These are phyloP conservation scores for Fusarium tricinctum DNA, from an alignment of 2,329 filamentous ascomycete species.

Conservation along the genomic window DNA sequence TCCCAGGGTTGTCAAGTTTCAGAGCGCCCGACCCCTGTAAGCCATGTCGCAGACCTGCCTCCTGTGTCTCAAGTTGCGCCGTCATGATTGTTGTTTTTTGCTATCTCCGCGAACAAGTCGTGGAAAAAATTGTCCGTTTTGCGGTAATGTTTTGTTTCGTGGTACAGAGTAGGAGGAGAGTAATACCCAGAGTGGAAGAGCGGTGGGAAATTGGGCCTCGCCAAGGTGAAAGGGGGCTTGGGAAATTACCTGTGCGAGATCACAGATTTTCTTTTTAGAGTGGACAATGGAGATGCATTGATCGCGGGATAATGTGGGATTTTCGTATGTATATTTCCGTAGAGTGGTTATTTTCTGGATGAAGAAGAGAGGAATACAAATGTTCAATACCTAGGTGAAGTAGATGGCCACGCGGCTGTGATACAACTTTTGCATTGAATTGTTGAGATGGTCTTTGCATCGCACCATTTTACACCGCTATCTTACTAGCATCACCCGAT, in stretches of 20 bases:
- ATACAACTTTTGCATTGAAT: conserved; percentile 8
- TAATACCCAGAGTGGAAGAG: background rate
- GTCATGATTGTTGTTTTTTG: conserved; percentile 22
- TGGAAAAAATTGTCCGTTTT: background rate
- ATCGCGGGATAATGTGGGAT: background rate
- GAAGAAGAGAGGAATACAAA: conserved; percentile 5
- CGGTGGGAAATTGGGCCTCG: background rate
- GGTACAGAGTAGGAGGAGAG: background rate
- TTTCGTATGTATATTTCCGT: background rate
- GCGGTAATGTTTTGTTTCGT: background rate
- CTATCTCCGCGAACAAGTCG: background rate
- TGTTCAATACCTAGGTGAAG: background rate
- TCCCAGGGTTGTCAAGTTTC: conserved; percentile 33
- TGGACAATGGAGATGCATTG: background rate
- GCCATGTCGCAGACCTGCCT: conserved; percentile 30
- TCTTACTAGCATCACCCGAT: conserved; percentile 21
- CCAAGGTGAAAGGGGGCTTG: background rate
- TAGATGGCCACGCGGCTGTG: conserved; percentile 6
- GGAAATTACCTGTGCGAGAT: background rate
- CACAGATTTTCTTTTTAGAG: background rate
- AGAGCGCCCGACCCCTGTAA: conserved; percentile 27
- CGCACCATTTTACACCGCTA: conserved; percentile 27
- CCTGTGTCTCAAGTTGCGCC: conserved; percentile 45
- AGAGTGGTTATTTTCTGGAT: background rate
- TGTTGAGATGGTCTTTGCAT: conserved; percentile 16